Evolutionary conservation across 2,329 filamentous ascomycete species (phyloP).

Genomic region (Cladophialophora psammophila): DNA sequence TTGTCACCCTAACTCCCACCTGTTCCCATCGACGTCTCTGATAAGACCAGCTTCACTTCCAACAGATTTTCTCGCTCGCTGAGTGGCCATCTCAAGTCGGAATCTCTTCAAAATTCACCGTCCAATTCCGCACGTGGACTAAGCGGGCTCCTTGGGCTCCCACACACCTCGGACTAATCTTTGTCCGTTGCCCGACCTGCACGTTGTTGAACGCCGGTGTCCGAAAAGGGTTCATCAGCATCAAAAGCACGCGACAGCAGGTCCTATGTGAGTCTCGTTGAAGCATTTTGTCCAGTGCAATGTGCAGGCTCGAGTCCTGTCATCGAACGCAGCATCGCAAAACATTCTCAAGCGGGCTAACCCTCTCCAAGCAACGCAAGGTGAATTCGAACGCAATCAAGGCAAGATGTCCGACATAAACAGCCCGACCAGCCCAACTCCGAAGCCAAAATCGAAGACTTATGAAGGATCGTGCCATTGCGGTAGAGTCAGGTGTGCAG

Average conservation of each 20-base stretch:
- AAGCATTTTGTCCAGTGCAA: background rate
- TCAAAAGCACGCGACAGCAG: constrained; percentile 8
- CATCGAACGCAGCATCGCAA: background rate
- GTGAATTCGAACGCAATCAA: constrained; percentile 4
- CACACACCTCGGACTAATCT: constrained; percentile 17
- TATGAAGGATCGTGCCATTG: constrained; percentile 41
- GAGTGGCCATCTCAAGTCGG: background rate
- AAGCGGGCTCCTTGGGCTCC: background rate
- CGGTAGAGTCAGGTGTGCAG: constrained; percentile 35
- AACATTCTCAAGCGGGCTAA: background rate
- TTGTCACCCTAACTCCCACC: background rate
- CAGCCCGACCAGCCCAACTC: constrained; percentile 35
- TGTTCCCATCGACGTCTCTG: background rate
- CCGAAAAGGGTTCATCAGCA: constrained; percentile 6
- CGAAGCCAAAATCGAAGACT: constrained; percentile 37
- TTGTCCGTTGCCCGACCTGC: constrained; percentile 18
- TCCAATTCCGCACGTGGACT: background rate
- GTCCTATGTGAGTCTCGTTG: constrained; percentile 1
- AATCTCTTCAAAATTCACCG: background rate
- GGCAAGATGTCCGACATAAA: constrained; percentile 25
- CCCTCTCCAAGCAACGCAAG: background rate
- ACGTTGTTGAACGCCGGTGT: constrained; percentile 10
- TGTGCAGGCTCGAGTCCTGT: background rate
- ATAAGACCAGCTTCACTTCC: background rate
- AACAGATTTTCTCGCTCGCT: background rate